These are phyloP conservation scores for Leccinum fallax DNA, from an alignment of 1,284 basidiomycete species.

Conservation along the genomic window DNA sequence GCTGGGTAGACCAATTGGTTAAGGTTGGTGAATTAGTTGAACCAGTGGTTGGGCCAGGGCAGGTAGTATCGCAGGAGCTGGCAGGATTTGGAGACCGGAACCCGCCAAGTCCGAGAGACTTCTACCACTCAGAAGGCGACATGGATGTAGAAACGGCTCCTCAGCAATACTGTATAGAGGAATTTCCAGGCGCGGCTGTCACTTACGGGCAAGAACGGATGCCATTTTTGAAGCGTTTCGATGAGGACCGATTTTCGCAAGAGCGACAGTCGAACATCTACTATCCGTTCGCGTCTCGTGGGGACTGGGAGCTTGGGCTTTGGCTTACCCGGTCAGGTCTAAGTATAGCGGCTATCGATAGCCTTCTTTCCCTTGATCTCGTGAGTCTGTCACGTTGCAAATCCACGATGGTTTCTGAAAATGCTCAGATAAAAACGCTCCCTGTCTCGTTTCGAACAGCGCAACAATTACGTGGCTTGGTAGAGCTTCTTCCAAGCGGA, in stretches of 20 bases:
- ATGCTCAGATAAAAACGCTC: background rate
- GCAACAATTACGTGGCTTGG: background rate
- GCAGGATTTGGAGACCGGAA: background rate
- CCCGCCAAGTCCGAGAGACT: background rate
- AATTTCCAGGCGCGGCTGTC: background rate
- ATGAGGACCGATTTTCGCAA: background rate
- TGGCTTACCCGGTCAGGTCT: background rate
- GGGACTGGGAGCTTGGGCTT: background rate
- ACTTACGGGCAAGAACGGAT: background rate
- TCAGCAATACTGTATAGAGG: background rate
- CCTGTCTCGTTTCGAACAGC: background rate
- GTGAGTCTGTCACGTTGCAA: background rate
- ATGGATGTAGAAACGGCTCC: background rate
- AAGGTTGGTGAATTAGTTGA: background rate
- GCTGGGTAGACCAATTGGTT: background rate
- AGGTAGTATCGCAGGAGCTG: background rate
- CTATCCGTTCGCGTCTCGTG: background rate
- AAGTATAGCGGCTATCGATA: background rate
- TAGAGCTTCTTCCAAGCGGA: background rate
- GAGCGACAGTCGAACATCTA: background rate
- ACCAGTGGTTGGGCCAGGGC: background rate
- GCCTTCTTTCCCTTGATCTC: background rate
- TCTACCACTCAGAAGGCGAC: background rate
- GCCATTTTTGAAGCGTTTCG: background rate
- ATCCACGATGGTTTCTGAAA: background rate